Evolutionary conservation across 2,329 filamentous ascomycete species (phyloP).

Genomic region (Apiospora sp.): DNA sequence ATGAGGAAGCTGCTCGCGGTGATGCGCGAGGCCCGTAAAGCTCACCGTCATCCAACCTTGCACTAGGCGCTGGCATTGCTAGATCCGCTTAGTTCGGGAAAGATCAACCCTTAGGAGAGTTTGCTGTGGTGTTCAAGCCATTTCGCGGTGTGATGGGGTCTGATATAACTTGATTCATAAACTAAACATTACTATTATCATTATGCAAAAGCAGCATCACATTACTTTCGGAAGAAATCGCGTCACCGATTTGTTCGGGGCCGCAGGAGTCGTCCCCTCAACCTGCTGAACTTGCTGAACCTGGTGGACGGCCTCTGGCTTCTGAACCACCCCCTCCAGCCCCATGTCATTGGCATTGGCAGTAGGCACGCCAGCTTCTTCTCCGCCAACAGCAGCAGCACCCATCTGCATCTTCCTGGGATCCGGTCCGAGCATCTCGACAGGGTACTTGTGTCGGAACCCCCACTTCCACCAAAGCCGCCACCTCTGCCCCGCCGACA

Average conservation of each 20-base stretch:
- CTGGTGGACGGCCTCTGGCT: neutral
- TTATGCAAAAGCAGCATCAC: too few species aligned
- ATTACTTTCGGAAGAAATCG: too few species aligned
- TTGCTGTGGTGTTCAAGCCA: too few species aligned
- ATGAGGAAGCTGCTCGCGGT: neutral
- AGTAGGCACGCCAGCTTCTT: neutral
- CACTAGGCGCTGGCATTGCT: neutral
- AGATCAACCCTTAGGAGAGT: neutral
- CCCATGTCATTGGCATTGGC: neutral
- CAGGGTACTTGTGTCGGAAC: slow-evolving; percentile 22
- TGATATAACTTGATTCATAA: too few species aligned
- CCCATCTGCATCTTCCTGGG: neutral
- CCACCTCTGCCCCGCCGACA: neutral
- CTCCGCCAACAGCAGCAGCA: neutral
- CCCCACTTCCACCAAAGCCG: slow-evolving; percentile 22
- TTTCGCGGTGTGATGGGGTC: too few species aligned
- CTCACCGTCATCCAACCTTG: neutral
- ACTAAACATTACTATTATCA: neutral
- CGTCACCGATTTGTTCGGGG: neutral
- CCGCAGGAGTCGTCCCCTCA: neutral
- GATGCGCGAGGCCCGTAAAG: neutral
- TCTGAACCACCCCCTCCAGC: neutral
- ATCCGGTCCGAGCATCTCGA: slow-evolving; percentile 17
- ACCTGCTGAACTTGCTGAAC: neutral
- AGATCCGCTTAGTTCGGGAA: neutral